Conservation (phyloP, 2,329 filamentous ascomycete species). For the Xylariales sp. region DNA sequence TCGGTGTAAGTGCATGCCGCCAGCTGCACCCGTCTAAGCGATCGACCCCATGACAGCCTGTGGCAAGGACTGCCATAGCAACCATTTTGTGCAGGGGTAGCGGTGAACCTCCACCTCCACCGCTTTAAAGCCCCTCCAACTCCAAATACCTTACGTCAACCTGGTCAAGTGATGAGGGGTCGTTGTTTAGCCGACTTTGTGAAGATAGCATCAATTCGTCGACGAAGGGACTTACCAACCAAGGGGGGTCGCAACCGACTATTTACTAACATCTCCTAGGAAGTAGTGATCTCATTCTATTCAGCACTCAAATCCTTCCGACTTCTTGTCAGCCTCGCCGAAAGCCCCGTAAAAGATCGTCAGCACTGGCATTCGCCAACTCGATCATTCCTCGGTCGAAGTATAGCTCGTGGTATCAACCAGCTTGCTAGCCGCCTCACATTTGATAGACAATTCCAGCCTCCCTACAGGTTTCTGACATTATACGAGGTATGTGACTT, state of each 20-base stretch:
- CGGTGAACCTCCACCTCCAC: neutral
- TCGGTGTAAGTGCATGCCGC: conserved; percentile 10
- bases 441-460: too few species aligned
- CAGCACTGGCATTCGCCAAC: too few species aligned
- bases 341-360: too few species aligned
- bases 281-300: neutral
- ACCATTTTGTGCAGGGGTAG: neutral
- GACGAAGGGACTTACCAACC: neutral
- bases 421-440: too few species aligned
- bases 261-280: neutral
- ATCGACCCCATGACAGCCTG: neutral
- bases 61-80: conserved; percentile 1
- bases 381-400: too few species aligned
- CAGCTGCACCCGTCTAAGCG: conserved; percentile 6
- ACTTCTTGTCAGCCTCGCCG: too few species aligned
- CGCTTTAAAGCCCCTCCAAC: neutral
- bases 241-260: neutral
- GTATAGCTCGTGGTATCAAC: too few species aligned
- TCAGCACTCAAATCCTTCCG: too few species aligned
- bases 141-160: neutral
- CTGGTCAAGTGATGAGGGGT: neutral
- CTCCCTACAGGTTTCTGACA: too few species aligned
- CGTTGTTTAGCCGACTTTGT: neutral
- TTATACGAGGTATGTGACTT: too few species aligned
- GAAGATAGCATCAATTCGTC: neutral